Evolutionary conservation across 176 grass and related monocot genomes (phyloP).

Genomic region (Ensete glaucum): DNA sequence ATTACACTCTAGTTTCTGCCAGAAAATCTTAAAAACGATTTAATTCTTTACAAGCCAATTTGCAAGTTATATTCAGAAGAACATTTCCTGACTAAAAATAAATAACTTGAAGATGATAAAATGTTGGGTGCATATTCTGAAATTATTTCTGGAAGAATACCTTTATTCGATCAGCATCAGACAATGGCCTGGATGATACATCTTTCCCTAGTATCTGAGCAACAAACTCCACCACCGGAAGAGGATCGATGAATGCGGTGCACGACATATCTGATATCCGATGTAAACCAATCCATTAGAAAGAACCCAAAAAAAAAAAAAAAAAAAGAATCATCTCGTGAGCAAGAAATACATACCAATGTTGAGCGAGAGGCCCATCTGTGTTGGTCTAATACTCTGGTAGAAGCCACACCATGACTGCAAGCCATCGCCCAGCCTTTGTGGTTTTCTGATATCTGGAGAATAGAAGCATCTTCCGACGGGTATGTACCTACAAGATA

Average conservation of each 20-base stretch:
- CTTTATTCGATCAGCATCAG: constrained; percentile 25
- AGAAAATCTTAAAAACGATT: too few relatives aligned
- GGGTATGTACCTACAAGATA: constrained; percentile 25
- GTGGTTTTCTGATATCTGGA: background rate
- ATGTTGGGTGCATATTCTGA: background rate
- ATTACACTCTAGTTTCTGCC: too few relatives aligned
- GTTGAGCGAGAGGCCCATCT: constrained; percentile 55
- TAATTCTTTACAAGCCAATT: too few relatives aligned
- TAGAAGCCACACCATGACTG: constrained; percentile 62
- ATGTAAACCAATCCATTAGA: background rate
- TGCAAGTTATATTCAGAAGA: background rate
- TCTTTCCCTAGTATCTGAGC: constrained; percentile 25
- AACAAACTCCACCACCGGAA: constrained; percentile 32
- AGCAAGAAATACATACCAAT: constrained; percentile 30
- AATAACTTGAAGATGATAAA: background rate
- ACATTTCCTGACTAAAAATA: background rate
- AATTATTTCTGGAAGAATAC: constrained; percentile 9
- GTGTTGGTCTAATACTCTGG: constrained; percentile 61
- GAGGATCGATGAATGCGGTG: constrained; percentile 39
- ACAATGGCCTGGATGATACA: constrained; percentile 21
- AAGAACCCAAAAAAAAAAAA: background rate
- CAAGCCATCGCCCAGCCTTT: constrained; percentile 23
- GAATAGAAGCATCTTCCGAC: constrained; percentile 70
- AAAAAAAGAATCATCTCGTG: background rate
- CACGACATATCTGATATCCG: constrained; percentile 43